phyloP scores from a whole-genome alignment of 345 rosid species.

The Heritiera fomes region DNA sequence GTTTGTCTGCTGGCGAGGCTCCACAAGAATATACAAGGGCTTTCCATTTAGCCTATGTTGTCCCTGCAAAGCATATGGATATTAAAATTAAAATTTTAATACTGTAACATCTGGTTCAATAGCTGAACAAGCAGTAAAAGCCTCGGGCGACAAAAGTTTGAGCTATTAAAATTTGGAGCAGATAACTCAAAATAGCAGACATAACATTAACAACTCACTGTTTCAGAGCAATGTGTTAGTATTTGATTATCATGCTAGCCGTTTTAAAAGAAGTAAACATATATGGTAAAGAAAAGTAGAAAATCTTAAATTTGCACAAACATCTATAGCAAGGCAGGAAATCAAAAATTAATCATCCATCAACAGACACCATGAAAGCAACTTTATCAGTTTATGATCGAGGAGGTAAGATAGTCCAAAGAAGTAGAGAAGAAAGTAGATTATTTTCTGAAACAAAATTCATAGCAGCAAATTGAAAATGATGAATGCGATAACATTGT shows the following conservation, averaged over 20 bases:
- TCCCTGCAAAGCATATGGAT: slow-evolving; percentile 43
- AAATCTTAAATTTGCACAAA: background rate
- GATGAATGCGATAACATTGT: background rate
- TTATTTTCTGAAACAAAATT: background rate
- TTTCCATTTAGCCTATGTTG: slow-evolving; percentile 68
- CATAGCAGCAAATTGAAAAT: background rate
- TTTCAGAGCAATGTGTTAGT: background rate
- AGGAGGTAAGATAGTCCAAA: background rate
- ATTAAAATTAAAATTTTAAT: background rate
- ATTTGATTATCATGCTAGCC: background rate
- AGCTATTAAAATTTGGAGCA: background rate
- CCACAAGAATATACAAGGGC: slow-evolving; percentile 73
- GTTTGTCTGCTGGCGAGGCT: slow-evolving; percentile 51
- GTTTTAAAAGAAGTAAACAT: background rate
- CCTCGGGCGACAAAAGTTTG: background rate
- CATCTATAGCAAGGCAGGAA: background rate
- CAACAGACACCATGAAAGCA: background rate
- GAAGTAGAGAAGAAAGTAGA: background rate
- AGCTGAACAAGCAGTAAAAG: background rate
- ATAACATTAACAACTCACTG: background rate
- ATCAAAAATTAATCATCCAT: background rate
- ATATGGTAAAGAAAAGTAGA: background rate
- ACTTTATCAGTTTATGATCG: background rate
- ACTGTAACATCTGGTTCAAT: background rate
- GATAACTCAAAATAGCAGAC: background rate